Base-by-base conservation (phyloP, 805 yeast species). In the Candida insectorum region DNA sequence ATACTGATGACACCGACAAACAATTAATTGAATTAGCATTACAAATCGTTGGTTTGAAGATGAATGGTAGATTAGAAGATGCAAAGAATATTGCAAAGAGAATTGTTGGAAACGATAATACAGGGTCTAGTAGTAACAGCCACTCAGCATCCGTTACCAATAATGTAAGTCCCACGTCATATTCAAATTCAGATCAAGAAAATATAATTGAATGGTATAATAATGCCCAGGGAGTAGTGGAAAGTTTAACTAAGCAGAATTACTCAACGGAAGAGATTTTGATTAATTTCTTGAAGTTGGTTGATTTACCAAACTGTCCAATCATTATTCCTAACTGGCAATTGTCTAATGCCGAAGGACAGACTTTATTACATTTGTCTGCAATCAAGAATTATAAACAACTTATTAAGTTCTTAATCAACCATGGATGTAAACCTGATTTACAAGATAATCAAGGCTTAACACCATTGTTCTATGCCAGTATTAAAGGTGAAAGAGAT, bases 41-140 rank as follows among this genome's bases (percentile, higher is more conserved):
- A 48, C 97, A 93, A 54, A 93, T 93, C 48, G 96, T 93, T 25
- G 98, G 98, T 2, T 69, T 89, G 59, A 91, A 91, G 62, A 88
- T 91, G 96, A 89, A 87, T 52, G 98, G 97, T 38, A 81, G 82
- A 50, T 65, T 93, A 37, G 97, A 93, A 53, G 97, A 91, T 58
- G 97, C 97, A 2, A 78, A 85, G 46, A 88, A 87, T 52, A 85
- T 93, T 48, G 97, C 97, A 1, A 82, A 83, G 56, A 71, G 95
- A 44, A 87, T 93, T 45, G 88, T 91, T 34, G 94, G 93, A 9
- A 72, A 77, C 32, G 79, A 63, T 34, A 45, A 37, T 30, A 30
- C 43, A n/a, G 29, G 28, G 2, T 26, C 28, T n/a, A 24, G 19
- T 12, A 26, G 31, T 14, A 20, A 13, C n/a, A n/a, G 13, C 12